phyloP scores from a whole-genome alignment of 306 rosid genomes.

The Bauhinia variegata region DNA sequence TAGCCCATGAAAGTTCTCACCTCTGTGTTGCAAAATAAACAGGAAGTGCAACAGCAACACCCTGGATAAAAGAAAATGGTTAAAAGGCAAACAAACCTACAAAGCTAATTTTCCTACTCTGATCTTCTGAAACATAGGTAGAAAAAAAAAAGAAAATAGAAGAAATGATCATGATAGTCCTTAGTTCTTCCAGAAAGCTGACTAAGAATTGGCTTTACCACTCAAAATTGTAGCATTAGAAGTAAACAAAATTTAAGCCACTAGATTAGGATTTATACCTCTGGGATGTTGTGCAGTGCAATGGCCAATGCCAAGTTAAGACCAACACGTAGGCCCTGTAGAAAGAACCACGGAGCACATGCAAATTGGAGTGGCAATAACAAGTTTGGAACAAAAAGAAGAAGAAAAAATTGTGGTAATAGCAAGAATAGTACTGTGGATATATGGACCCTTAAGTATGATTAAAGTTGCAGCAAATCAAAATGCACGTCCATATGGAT shows the following conservation, averaged over 20 bases:
- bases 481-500: slow-evolving; percentile 14
- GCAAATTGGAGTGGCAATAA: slow-evolving; percentile 29
- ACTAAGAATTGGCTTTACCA: too few relatives aligned
- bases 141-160: background rate
- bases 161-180: background rate
- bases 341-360: slow-evolving; percentile 34
- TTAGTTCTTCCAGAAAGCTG: background rate
- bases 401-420: background rate
- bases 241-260: background rate
- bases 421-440: background rate
- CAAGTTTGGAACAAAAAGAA: background rate
- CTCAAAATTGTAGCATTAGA: background rate
- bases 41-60: slow-evolving; percentile 90
- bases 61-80: slow-evolving; percentile 53
- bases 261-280: slow-evolving; percentile 60
- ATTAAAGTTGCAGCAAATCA: slow-evolving; percentile 21
- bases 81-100: slow-evolving; percentile 21
- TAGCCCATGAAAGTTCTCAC: slow-evolving; percentile 50
- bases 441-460: slow-evolving; percentile 28
- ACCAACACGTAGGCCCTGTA: slow-evolving; percentile 95
- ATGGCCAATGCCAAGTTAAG: slow-evolving; percentile 95
- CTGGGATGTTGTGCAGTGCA: slow-evolving; percentile 97
- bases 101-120: background rate
- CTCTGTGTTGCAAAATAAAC: slow-evolving; percentile 92
- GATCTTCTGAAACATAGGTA: background rate